phyloP scores from a whole-genome alignment of 179 eudicot genomes.

The Drosera spatulata region DNA sequence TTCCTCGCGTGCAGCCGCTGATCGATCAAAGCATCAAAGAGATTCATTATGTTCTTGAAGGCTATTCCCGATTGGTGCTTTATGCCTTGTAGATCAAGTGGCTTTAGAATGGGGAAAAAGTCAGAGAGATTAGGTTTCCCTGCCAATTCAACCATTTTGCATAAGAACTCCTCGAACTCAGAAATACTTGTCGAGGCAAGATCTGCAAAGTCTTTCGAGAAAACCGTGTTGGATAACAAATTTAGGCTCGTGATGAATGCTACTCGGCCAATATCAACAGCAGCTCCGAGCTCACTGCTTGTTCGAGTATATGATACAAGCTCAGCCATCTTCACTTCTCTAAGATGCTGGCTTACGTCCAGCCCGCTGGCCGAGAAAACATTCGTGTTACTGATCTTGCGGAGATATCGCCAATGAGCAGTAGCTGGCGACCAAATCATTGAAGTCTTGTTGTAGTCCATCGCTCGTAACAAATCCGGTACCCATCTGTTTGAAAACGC shows the following conservation, averaged over 20 bases:
- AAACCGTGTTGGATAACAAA: constrained; percentile 2
- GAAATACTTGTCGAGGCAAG: background rate
- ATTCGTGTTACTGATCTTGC: background rate
- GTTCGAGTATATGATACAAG: background rate
- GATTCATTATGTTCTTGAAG: background rate
- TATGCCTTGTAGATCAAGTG: constrained; percentile 1
- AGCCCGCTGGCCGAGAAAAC: background rate
- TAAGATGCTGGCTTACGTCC: constrained; percentile 1
- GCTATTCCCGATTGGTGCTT: background rate
- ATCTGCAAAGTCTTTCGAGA: background rate
- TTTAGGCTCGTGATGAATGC: background rate
- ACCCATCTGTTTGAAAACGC: background rate
- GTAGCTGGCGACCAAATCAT: background rate
- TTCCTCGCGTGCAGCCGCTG: background rate
- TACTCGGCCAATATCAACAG: constrained; percentile 2
- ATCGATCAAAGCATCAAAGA: background rate
- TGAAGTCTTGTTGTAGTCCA: background rate
- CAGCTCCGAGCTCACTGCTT: background rate
- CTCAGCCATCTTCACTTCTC: constrained; percentile 2
- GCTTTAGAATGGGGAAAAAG: background rate
- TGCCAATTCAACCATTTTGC: background rate
- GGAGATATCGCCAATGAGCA: background rate
- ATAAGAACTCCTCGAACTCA: background rate
- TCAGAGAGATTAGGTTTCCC: background rate
- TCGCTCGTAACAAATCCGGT: background rate